phyloP scores from a whole-genome alignment of 116 monocot genomes.

The Iris pallida region DNA sequence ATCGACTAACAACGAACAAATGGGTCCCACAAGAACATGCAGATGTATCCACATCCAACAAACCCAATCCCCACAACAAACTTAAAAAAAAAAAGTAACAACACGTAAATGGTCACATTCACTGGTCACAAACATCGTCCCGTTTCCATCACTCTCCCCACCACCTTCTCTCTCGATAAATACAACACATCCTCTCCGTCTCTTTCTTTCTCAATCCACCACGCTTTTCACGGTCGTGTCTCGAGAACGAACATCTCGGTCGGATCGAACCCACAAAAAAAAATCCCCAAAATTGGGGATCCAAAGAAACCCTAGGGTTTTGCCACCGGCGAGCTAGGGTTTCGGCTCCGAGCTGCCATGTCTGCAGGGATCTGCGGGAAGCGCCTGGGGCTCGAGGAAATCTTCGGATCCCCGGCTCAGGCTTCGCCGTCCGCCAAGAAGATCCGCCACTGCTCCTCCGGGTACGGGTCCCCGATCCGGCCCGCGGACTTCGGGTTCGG shows the following conservation, averaged over 20 bases:
- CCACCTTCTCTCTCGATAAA: too few species aligned
- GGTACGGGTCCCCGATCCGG: slow-evolving; percentile 25
- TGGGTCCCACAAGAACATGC: too few species aligned
- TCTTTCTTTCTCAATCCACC: too few species aligned
- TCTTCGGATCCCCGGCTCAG: slow-evolving; percentile 57
- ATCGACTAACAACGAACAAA: too few species aligned
- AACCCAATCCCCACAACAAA: too few species aligned
- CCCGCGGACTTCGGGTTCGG: slow-evolving; percentile 29
- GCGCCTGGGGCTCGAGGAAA: slow-evolving; percentile 77
- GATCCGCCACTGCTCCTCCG: slow-evolving; percentile 24
- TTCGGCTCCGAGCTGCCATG: slow-evolving; percentile 47
- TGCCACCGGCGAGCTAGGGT: not conserved
- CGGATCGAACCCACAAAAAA: not conserved
- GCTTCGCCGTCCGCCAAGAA: slow-evolving; percentile 32
- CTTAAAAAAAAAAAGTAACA: too few species aligned
- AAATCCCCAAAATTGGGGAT: not conserved
- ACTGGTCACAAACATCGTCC: too few species aligned
- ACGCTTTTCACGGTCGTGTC: too few species aligned
- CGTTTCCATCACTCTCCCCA: too few species aligned
- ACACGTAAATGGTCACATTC: too few species aligned
- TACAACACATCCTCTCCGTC: too few species aligned
- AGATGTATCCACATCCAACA: too few species aligned
- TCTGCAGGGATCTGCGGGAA: slow-evolving; percentile 82
- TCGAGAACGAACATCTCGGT: not conserved
- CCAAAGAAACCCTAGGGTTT: slow-evolving; percentile 19